Percentiles rank a stretch among this genome's conserved stretches.
These are phyloP conservation scores for Colletotrichum camelliae DNA, from an alignment of 2,329 filamentous ascomycete species.

Conservation along the genomic window DNA sequence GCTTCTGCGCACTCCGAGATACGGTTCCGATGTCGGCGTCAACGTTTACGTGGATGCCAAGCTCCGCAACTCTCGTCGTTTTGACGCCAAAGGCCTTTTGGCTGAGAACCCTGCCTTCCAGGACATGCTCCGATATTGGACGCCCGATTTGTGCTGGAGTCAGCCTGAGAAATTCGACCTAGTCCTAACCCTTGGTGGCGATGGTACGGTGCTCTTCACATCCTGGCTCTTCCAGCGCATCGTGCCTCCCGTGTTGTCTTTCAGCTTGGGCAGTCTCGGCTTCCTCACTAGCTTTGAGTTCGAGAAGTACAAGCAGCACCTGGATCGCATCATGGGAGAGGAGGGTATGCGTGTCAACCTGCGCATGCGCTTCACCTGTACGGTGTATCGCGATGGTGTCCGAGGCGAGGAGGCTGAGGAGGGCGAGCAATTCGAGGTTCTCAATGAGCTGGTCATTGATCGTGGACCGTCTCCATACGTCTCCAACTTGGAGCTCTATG, in stretches of 20 bases:
- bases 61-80: conserved; percentile 85
- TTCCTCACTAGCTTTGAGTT: conserved; percentile 91
- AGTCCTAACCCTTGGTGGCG: conserved; percentile 85
- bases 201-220: conserved; percentile 87
- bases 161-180: conserved; percentile 95
- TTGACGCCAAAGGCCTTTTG: conserved; percentile 76
- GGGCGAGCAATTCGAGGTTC: conserved; percentile 94
- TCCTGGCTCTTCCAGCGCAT: conserved; percentile 93
- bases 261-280: conserved; percentile 84
- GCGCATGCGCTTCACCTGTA: conserved; percentile 98
- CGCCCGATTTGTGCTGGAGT: conserved; percentile 92
- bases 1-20: conserved; percentile 87
- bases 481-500: conserved; percentile 94
- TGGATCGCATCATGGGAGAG: conserved; percentile 90
- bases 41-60: conserved; percentile 99
- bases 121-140: conserved; percentile 93
- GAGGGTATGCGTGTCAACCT: conserved; percentile 96
- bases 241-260: conserved; percentile 83
- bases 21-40: conserved; percentile 87
- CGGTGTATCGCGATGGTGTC: conserved; percentile 79
- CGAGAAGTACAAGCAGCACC: conserved; percentile 82
- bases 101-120: conserved; percentile 78
- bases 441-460: conserved; percentile 98
- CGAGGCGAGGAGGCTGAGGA: conserved; percentile 75
- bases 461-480: conserved; percentile 96